Conservation (phyloP, 805 yeast species). For the Candida incommunis region DNA sequence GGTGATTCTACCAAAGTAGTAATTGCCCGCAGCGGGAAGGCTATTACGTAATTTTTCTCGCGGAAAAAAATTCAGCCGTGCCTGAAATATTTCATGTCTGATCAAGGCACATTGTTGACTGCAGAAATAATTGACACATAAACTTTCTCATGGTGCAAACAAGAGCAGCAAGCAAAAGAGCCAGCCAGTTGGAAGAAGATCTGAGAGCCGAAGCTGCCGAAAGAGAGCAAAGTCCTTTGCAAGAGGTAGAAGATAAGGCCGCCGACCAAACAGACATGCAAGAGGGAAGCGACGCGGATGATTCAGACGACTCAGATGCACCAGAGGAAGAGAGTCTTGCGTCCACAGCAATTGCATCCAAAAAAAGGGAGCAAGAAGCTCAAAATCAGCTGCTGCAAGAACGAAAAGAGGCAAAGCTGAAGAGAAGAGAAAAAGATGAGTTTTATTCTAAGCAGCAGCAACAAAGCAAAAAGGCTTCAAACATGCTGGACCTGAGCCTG, state of each 20-base stretch:
- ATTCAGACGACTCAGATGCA: not conserved
- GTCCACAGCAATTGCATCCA: not conserved
- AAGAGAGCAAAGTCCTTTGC: too few relatives aligned
- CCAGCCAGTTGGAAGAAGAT: not conserved
- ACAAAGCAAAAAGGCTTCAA: not conserved
- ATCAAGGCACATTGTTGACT: too few relatives aligned
- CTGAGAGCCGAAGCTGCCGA: too few relatives aligned
- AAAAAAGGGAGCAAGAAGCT: not conserved
- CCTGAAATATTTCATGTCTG: too few relatives aligned
- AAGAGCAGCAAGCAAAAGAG: not conserved
- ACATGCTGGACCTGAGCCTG: not conserved
- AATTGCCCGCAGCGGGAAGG: too few relatives aligned
- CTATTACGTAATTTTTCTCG: too few relatives aligned
- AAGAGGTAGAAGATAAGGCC: too few relatives aligned
- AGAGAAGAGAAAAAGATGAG: not conserved
- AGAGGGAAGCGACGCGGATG: too few relatives aligned
- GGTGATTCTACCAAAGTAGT: too few relatives aligned
- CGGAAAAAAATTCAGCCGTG: too few relatives aligned
- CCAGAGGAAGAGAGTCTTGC: not conserved
- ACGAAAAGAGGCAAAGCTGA: constrained; percentile 5
- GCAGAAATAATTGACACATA: too few relatives aligned
- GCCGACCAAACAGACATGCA: too few relatives aligned
- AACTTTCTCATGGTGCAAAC: not conserved
- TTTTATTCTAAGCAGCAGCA: not conserved
- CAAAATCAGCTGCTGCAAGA: constrained; percentile 5